A percentile compares a stretch with the other conserved stretches of the same genome.
Conservation (phyloP, 331 rosid genomes). For the Ulmus americana region DNA sequence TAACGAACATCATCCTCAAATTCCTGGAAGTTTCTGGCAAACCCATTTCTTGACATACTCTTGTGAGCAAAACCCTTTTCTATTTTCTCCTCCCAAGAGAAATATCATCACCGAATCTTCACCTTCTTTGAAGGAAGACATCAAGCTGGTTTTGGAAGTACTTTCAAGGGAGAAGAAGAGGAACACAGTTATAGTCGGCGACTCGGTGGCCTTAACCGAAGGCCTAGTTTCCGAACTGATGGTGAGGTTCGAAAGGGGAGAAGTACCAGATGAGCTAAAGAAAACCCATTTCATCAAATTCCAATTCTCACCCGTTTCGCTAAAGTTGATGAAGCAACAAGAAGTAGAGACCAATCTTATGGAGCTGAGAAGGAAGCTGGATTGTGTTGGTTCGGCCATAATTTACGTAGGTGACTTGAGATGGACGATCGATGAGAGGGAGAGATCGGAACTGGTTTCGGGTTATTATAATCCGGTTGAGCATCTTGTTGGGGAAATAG, state of each 20-base stretch:
- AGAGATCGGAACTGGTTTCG: conserved; percentile 15
- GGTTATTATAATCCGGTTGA: conserved; percentile 40
- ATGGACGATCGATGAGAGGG: conserved; percentile 47
- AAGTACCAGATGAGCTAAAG: conserved; percentile 67
- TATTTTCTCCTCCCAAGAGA: conserved; percentile 50
- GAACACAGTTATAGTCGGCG: conserved; percentile 76
- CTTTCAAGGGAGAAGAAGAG: conserved; percentile 31
- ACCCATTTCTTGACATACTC: conserved; percentile 47
- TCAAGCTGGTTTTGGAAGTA: conserved; percentile 47
- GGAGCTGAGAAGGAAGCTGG: conserved; percentile 51
- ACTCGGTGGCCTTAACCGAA: conserved; percentile 46
- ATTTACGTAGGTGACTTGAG: conserved; percentile 68
- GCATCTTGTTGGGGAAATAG: conserved; percentile 52
- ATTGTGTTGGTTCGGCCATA: conserved; percentile 29
- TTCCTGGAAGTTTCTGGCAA: conserved; percentile 29
- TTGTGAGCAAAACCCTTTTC: conserved; percentile 45
- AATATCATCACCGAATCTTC: conserved; percentile 17
- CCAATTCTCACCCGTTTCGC: conserved; percentile 39
- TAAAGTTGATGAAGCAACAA: conserved; percentile 54
- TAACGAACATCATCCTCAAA: conserved; percentile 21
- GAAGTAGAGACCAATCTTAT: conserved; percentile 52
- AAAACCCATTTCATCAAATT: conserved; percentile 48
- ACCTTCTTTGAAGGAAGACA: conserved; percentile 36
- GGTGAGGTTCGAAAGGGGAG: conserved; percentile 55
- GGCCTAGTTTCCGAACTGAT: conserved; percentile 55